Evolutionary conservation across 1,284 basidiomycete species (phyloP).

Genomic region (Moesziomyces parantarcticus): DNA sequence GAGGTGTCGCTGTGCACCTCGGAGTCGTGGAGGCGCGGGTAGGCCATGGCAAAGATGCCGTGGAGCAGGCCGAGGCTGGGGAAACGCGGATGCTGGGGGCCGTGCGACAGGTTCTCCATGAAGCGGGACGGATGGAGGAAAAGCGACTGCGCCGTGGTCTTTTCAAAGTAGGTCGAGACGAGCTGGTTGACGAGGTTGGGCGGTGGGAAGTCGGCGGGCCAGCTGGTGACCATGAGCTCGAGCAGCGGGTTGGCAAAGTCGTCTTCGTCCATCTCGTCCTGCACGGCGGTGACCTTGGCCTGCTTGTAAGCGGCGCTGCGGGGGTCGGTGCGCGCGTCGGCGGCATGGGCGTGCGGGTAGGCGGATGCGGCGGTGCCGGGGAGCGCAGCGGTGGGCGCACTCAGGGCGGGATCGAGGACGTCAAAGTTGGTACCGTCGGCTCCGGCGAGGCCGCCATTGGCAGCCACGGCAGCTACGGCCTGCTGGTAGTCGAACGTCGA

Average conservation of each 20-base stretch:
- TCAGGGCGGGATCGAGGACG: conserved; percentile 48
- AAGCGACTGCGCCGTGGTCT: conserved; percentile 33
- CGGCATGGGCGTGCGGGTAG: conserved; percentile 22
- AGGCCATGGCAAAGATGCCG: conserved; percentile 53
- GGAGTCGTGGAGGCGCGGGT: conserved; percentile 27
- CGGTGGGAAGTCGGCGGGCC: conserved; percentile 58
- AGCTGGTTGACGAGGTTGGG: conserved; percentile 51
- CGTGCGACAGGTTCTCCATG: conserved; percentile 47
- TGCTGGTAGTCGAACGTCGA: conserved; percentile 40
- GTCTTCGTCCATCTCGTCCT: conserved; percentile 43
- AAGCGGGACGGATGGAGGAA: conserved; percentile 50
- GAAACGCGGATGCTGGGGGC: conserved; percentile 49
- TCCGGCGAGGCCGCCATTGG: conserved; percentile 20
- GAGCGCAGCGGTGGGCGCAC: conserved; percentile 9
- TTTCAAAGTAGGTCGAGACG: conserved; percentile 48
- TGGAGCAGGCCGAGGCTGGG: conserved; percentile 51
- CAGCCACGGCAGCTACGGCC: conserved; percentile 38
- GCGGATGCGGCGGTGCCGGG: background rate
- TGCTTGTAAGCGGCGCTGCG: conserved; percentile 32
- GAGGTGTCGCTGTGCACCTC: conserved; percentile 15
- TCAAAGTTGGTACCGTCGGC: conserved; percentile 22
- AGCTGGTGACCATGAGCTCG: conserved; percentile 54
- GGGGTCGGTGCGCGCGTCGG: conserved; percentile 28
- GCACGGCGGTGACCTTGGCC: conserved; percentile 41
- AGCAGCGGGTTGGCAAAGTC: conserved; percentile 35